A percentile compares a stretch with the other conserved stretches of the same genome.
Conservation (phyloP, 352 stramenopile species). For the Globisporangium viniferum region DNA sequence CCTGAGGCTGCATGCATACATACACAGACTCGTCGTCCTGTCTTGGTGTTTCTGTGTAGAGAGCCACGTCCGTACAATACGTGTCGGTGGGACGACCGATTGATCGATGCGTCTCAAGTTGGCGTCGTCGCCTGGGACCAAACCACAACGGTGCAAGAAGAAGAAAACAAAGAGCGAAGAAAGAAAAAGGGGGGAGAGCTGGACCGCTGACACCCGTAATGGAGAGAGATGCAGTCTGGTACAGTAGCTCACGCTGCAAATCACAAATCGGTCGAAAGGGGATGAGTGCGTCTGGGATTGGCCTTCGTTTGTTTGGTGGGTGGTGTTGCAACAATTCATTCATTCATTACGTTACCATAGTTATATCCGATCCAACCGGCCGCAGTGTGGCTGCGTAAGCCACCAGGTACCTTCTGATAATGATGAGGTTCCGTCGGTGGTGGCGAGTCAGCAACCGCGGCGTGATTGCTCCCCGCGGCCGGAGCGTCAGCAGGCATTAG, state of each 20-base stretch:
- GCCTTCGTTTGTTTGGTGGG: too few relatives aligned
- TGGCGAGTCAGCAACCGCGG: not conserved
- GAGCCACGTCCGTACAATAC: too few relatives aligned
- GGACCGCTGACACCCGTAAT: slow-evolving; percentile 9
- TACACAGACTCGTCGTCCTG: too few relatives aligned
- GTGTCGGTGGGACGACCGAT: not conserved
- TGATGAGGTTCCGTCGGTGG: not conserved
- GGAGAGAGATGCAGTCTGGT: not conserved
- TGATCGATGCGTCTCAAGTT: not conserved
- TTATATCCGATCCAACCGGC: too few relatives aligned
- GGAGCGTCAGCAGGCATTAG: not conserved
- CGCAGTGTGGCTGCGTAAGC: not conserved
- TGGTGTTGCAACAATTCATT: too few relatives aligned
- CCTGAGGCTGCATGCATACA: too few relatives aligned
- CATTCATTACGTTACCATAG: too few relatives aligned
- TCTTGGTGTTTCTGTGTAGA: too few relatives aligned
- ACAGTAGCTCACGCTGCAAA: not conserved
- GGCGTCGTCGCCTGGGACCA: not conserved
- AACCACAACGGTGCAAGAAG: not conserved
- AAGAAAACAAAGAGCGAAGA: not conserved
- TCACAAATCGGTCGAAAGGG: not conserved
- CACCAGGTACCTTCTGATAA: too few relatives aligned
- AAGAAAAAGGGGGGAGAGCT: not conserved
- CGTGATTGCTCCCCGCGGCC: not conserved
- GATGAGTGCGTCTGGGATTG: not conserved